Conservation (phyloP, 768 basidiomycete species). For the Symmetrospora coprosmae region DNA sequence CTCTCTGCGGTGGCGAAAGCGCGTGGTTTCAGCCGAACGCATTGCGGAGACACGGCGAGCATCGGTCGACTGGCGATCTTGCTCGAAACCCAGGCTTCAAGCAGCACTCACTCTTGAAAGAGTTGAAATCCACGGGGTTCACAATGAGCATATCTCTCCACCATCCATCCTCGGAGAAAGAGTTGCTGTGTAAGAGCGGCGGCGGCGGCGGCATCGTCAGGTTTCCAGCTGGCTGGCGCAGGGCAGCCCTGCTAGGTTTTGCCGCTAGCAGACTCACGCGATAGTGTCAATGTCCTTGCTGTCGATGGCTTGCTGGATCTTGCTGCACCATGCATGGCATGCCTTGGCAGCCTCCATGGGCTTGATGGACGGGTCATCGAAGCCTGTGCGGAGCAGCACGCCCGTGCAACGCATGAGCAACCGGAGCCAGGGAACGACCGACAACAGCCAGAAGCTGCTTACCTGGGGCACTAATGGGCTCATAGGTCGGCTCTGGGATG, state of each 20-base stretch:
- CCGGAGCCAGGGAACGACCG: background rate
- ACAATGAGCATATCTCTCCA: constrained; percentile 32
- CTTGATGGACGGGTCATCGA: constrained; percentile 19
- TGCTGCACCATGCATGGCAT: constrained; percentile 8
- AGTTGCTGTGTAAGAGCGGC: too few relatives aligned
- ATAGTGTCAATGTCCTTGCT: constrained; percentile 24
- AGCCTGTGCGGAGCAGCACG: background rate
- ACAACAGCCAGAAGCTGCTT: background rate
- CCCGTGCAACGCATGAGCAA: background rate
- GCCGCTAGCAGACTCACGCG: too few relatives aligned
- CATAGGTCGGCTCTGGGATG: constrained; percentile 14
- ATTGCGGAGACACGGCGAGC: too few relatives aligned
- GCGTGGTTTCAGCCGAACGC: too few relatives aligned
- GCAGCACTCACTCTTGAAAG: constrained; percentile 11
- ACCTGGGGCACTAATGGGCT: constrained; percentile 21
- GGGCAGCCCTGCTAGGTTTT: too few relatives aligned
- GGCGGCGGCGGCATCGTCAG: too few relatives aligned
- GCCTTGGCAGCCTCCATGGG: constrained; percentile 21
- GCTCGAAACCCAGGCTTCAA: too few relatives aligned
- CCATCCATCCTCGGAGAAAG: constrained; percentile 28
- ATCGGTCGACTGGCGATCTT: too few relatives aligned
- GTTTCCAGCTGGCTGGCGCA: too few relatives aligned
- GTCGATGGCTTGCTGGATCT: constrained; percentile 21
- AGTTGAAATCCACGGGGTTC: constrained; percentile 31
- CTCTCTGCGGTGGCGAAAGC: constrained; percentile 1